Conservation (phyloP, 805 yeast species). For the Wickerhamomyces bovis region DNA sequence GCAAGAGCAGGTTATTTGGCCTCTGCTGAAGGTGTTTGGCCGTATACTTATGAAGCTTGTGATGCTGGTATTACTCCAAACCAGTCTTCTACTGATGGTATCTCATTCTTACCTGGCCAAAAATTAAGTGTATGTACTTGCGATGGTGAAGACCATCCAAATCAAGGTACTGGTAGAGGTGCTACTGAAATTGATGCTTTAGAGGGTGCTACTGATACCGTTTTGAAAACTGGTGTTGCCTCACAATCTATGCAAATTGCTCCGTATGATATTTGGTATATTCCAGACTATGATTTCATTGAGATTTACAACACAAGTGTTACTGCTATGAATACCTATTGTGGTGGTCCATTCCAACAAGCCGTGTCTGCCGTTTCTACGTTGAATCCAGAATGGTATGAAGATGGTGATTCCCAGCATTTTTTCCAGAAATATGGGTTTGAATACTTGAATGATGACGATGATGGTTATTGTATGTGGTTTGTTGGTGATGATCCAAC, state of each 20-base stretch:
- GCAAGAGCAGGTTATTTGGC: slow-evolving; percentile 46
- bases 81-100: slow-evolving; percentile 43
- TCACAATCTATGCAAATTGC: slow-evolving; percentile 48
- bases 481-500: slow-evolving; percentile 43
- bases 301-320: slow-evolving; percentile 34
- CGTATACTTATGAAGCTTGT: slow-evolving; percentile 41
- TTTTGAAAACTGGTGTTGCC: slow-evolving; percentile 33
- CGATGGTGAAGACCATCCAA: slow-evolving; percentile 40
- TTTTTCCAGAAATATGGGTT: slow-evolving; percentile 38
- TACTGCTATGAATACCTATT: slow-evolving; percentile 39
- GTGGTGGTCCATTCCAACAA: slow-evolving; percentile 48
- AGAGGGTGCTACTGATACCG: slow-evolving; percentile 38
- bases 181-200: slow-evolving; percentile 46
- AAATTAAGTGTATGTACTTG: slow-evolving; percentile 39
- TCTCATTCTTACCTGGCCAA: slow-evolving; percentile 41
- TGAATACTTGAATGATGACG: slow-evolving; percentile 30
- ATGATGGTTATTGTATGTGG: slow-evolving; percentile 29
- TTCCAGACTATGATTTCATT: slow-evolving; percentile 42
- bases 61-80: slow-evolving; percentile 47
- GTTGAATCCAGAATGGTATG: slow-evolving; percentile 41
- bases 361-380: slow-evolving; percentile 43
- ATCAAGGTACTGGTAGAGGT: slow-evolving; percentile 42
- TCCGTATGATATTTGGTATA: slow-evolving; percentile 47
- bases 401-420: slow-evolving; percentile 24
- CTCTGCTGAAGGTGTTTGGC: slow-evolving; percentile 46